Conservation (phyloP, 2,329 filamentous ascomycete species). For the Thelonectria discophora region DNA sequence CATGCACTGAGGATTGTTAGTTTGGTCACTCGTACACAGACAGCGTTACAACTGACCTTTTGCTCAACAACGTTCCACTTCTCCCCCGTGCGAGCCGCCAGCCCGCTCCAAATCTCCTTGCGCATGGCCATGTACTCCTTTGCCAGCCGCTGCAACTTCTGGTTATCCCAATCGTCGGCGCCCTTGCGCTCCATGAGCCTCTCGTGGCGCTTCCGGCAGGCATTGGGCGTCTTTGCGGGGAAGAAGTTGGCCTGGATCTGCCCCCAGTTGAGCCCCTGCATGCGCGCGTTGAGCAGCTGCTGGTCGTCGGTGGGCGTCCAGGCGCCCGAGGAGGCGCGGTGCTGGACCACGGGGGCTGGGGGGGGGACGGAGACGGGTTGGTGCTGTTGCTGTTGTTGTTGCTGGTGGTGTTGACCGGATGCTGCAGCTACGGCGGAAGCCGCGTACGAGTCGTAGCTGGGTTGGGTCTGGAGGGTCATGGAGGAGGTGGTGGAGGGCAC, state of each 20-base stretch:
- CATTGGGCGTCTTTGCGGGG: slow-evolving; percentile 79
- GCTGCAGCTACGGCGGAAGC: not conserved
- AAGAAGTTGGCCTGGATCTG: slow-evolving; percentile 82
- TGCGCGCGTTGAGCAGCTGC: slow-evolving; percentile 74
- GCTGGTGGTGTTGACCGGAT: slow-evolving; percentile 40
- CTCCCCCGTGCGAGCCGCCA: slow-evolving; percentile 81
- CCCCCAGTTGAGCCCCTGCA: slow-evolving; percentile 82
- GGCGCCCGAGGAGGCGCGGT: slow-evolving; percentile 68
- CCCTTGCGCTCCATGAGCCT: slow-evolving; percentile 79
- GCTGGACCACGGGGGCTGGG: slow-evolving; percentile 51
- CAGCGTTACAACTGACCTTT: slow-evolving; percentile 57
- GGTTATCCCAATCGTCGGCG: slow-evolving; percentile 80
- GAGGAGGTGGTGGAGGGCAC: slow-evolving; percentile 47
- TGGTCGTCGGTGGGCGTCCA: slow-evolving; percentile 82
- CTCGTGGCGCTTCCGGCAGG: slow-evolving; percentile 90
- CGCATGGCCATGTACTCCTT: slow-evolving; percentile 82
- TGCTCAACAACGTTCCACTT: slow-evolving; percentile 77
- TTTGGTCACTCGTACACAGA: no score
- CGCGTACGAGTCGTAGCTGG: slow-evolving; percentile 52
- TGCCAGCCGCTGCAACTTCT: slow-evolving; percentile 78
- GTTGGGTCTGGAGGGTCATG: slow-evolving; percentile 44
- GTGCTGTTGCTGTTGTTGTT: slow-evolving; percentile 6
- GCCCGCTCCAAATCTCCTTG: slow-evolving; percentile 81
- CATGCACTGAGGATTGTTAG: slow-evolving; percentile 69
- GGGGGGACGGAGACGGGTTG: slow-evolving; percentile 45